A percentile compares a stretch with the other conserved stretches of the same genome.
These are phyloP conservation scores for Paramecium tetraurelia DNA, from an alignment of 73 alveolate species.

Conservation along the genomic window DNA sequence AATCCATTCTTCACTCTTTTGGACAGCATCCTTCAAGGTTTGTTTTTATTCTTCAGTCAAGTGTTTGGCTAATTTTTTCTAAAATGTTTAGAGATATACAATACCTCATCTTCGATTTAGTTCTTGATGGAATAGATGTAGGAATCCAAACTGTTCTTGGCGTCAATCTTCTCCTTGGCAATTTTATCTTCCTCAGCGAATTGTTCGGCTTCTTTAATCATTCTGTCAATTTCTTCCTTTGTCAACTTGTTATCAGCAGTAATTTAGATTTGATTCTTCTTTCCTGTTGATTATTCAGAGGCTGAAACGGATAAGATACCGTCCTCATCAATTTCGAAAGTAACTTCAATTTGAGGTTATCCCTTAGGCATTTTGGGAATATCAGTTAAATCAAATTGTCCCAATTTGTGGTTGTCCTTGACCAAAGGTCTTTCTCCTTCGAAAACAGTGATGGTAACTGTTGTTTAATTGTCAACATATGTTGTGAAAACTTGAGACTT, in stretches of 20 bases:
- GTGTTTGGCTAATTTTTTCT: slow-evolving; percentile 57
- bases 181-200: slow-evolving; percentile 70
- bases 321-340: slow-evolving; percentile 89
- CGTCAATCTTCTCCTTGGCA: slow-evolving; percentile 73
- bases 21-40: slow-evolving; percentile 64
- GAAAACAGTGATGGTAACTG: slow-evolving; percentile 79
- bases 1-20: slow-evolving; percentile 76
- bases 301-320: slow-evolving; percentile 87
- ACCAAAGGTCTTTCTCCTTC: slow-evolving; percentile 87
- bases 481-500: slow-evolving; percentile 80
- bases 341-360: slow-evolving; percentile 91
- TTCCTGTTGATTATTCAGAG: slow-evolving; percentile 84
- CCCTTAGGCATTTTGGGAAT: slow-evolving; percentile 91
- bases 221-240: slow-evolving; percentile 70
- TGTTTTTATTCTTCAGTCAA: slow-evolving; percentile 65
- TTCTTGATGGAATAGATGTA: slow-evolving; percentile 66
- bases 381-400: slow-evolving; percentile 80
- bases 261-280: slow-evolving; percentile 66
- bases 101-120: slow-evolving; percentile 62
- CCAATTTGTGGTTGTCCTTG: slow-evolving; percentile 78
- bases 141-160: slow-evolving; percentile 67
- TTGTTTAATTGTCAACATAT: slow-evolving; percentile 62
- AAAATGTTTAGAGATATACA: neutral
- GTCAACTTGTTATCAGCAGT: slow-evolving; percentile 59
- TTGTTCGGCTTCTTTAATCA: slow-evolving; percentile 65